Base-by-base conservation (phyloP, 2,329 filamentous ascomycete species). In the Penicillium sp. region DNA sequence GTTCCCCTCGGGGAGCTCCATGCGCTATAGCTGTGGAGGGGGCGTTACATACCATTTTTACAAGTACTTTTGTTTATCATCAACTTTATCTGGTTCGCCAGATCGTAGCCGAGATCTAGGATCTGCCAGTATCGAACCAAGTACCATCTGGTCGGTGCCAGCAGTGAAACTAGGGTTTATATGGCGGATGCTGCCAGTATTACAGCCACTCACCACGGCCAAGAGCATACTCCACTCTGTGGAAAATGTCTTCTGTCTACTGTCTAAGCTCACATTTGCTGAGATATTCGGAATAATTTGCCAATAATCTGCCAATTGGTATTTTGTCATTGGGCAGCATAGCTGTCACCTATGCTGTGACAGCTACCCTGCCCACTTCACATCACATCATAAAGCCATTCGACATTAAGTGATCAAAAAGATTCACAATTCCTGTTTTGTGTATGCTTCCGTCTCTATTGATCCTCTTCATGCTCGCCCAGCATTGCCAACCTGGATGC, bases 401-500 rank as follows among this genome's bases (percentile, higher is more conserved):
- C 47, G 34, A 33, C 46, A 34, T 55, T 29, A 52, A 34, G 14
- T 46, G 37, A 19, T n/a, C n/a, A 36, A 45, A 31, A 16, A 45
- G n/a, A n/a, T n/a, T 29, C 21, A 48, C 14, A 23, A 28, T 28
- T 10, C 5, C 36, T 33, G 23, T 45, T 45, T 21, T 21, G 11
- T 46, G 16, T n/a, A 29, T 31, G 10, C 3, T 42, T 3, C 19
- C 19, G 40, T 52, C 51, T 50, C 58, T 49, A 43, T 54, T 33
- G 39, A n/a, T 24, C 46, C 21, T 29, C 48, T 45, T 52, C 53
- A 82, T 52, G 78, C 79, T 54, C 82, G 80, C 29, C 88, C 91
- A 47, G 94, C 92, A 61, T 87, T 83, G 13, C 94, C 94, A 60
- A 95, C 82, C 76, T 99, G 94, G 61, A 97, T 86, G 65, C 96